Conservation (phyloP, 2,329 filamentous ascomycete species). For the Hyphodiscus sp. region DNA sequence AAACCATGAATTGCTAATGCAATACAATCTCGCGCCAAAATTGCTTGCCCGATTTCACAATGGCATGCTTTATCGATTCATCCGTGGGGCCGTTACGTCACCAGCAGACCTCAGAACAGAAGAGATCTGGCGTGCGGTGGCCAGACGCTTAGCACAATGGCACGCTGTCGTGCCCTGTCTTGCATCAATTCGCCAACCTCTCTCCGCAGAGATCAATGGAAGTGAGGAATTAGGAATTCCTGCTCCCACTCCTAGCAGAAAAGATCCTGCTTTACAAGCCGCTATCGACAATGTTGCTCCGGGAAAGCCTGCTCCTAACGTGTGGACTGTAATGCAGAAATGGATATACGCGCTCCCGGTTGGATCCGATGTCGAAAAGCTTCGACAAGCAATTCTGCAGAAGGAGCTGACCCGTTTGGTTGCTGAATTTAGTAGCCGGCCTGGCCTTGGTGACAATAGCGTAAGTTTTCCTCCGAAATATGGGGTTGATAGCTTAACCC, state of each 20-base stretch:
- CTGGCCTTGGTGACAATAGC: slow-evolving; percentile 68
- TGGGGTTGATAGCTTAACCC: background rate
- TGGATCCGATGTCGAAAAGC: slow-evolving; percentile 60
- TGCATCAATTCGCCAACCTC: slow-evolving; percentile 27
- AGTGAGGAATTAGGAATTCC: slow-evolving; percentile 27
- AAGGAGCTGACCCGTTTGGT: slow-evolving; percentile 67
- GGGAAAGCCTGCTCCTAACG: slow-evolving; percentile 70
- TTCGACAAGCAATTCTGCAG: slow-evolving; percentile 63
- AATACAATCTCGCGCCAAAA: slow-evolving; percentile 73
- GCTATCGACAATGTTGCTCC: slow-evolving; percentile 48
- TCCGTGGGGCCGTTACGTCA: slow-evolving; percentile 72
- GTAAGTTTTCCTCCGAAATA: slow-evolving; percentile 41
- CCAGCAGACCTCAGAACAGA: slow-evolving; percentile 73
- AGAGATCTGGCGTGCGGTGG: slow-evolving; percentile 75
- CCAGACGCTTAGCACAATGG: slow-evolving; percentile 83
- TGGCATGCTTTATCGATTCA: slow-evolving; percentile 89
- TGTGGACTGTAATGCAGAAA: slow-evolving; percentile 94
- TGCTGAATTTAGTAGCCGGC: slow-evolving; percentile 64
- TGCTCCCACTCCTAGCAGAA: slow-evolving; percentile 27
- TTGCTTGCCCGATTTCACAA: slow-evolving; percentile 91
- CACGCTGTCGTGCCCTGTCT: slow-evolving; percentile 67
- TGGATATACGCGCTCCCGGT: slow-evolving; percentile 85
- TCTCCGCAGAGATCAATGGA: slow-evolving; percentile 32
- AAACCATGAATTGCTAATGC: slow-evolving; percentile 81
- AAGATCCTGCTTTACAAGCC: slow-evolving; percentile 33